Evolutionary conservation across 2,329 filamentous ascomycete genomes (phyloP).

Genomic region (Fusarium concolor): DNA sequence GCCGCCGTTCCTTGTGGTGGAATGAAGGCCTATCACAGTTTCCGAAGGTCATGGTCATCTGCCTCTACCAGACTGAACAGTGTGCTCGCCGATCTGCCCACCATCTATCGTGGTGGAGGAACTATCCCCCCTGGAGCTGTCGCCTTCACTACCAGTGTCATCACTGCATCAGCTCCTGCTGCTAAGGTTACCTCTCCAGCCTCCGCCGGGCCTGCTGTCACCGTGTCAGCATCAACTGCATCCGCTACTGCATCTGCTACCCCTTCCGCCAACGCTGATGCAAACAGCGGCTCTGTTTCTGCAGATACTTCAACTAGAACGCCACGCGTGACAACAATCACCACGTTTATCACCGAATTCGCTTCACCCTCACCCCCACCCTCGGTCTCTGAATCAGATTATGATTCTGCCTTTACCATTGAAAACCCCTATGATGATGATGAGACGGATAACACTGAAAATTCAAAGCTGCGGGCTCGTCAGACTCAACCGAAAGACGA

Average conservation of each 20-base stretch:
- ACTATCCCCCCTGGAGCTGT: background rate
- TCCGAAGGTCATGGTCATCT: constrained; percentile 4
- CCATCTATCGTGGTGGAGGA: constrained; percentile 6
- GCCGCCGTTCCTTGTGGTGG: constrained; percentile 4
- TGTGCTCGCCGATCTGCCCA: background rate
- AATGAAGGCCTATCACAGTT: background rate
- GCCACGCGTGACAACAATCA: background rate
- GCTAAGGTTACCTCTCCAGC: background rate
- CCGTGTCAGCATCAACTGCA: background rate
- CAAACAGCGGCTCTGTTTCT: background rate
- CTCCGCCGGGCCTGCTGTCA: background rate
- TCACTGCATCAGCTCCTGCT: background rate
- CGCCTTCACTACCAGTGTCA: background rate
- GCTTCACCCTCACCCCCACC: background rate
- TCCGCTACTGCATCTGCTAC: background rate
- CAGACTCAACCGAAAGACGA: background rate
- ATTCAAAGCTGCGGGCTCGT: background rate
- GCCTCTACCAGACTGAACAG: constrained; percentile 18
- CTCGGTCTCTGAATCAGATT: background rate
- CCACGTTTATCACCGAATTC: constrained; percentile 11
- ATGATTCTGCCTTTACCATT: background rate
- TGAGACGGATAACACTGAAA: background rate
- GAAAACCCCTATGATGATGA: background rate
- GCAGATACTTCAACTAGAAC: background rate
- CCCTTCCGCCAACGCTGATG: background rate